Evolutionary conservation across 352 stramenopile genomes (phyloP).

Genomic region (Elongisporangium anandrum): DNA sequence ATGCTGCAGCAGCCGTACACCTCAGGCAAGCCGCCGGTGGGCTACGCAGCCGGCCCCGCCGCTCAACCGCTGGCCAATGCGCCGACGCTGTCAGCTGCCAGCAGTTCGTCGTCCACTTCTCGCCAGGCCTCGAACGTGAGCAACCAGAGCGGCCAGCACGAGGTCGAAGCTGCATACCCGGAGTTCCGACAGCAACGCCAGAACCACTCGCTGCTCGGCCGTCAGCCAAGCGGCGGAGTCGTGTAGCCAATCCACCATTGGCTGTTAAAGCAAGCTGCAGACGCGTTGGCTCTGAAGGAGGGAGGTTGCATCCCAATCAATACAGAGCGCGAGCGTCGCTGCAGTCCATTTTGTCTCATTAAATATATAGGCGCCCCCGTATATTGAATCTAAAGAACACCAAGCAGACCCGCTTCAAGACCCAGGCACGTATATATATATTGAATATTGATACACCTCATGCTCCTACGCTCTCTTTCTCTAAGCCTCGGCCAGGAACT

Average conservation of each 20-base stretch:
- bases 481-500: slow-evolving; percentile 6
- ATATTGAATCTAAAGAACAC: not conserved
- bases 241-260: slow-evolving; percentile 28
- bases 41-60: slow-evolving; percentile 1
- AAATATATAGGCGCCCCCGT: not conserved
- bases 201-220: slow-evolving; percentile 63
- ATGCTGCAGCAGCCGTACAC: slow-evolving; percentile 12
- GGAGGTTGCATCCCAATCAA: not conserved
- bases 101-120: not conserved
- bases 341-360: not conserved
- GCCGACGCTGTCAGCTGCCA: not conserved
- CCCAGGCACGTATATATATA: not conserved
- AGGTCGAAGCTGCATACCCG: slow-evolving; percentile 53
- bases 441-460: not conserved
- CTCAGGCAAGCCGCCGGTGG: slow-evolving; percentile 9
- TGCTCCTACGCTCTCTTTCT: not conserved
- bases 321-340: not conserved
- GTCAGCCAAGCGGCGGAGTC: slow-evolving; percentile 59
- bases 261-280: not conserved
- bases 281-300: not conserved
- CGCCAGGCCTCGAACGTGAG: slow-evolving; percentile 10
- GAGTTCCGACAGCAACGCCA: slow-evolving; percentile 58
- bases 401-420: not conserved
- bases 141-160: slow-evolving; percentile 25
- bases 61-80: not conserved